phyloP scores from a whole-genome alignment of 768 basidiomycete genomes.

The Dioszegia hungarica region DNA sequence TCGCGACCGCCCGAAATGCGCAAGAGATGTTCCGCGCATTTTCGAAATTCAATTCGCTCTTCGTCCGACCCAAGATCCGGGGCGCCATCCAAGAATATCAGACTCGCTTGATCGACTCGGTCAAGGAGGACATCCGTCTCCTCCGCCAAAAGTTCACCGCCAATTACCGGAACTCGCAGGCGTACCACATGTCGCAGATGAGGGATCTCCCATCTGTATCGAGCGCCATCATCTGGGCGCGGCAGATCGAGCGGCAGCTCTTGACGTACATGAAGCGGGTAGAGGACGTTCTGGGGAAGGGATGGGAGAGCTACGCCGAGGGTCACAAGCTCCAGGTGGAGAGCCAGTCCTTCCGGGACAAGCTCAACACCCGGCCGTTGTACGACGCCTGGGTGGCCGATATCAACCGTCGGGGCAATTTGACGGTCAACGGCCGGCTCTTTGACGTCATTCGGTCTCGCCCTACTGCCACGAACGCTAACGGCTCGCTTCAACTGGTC shows the following conservation, averaged over 20 bases:
- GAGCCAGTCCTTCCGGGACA: constrained; percentile 83
- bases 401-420: constrained; percentile 67
- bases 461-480: constrained; percentile 37
- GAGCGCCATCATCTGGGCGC: constrained; percentile 96
- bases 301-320: constrained; percentile 99
- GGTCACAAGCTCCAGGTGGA: constrained; percentile 95
- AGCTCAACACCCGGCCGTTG: constrained; percentile 88
- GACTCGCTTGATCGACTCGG: constrained; percentile 95
- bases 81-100: constrained; percentile 99
- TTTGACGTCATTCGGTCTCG: constrained; percentile 67
- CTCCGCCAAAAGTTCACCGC: constrained; percentile 98
- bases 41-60: constrained; percentile 94
- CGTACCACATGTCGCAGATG: constrained; percentile 98
- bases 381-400: constrained; percentile 96
- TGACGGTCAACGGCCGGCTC: constrained; percentile 70
- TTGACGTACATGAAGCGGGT: constrained; percentile 97
- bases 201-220: constrained; percentile 97
- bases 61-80: constrained; percentile 94
- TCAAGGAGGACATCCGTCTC: constrained; percentile 95
- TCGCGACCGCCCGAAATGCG: constrained; percentile 92
- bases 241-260: constrained; percentile 96
- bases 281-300: constrained; percentile 93
- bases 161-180: constrained; percentile 90
- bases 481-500: constrained; percentile 63
- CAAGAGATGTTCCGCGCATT: constrained; percentile 99